These are phyloP conservation scores for Cyclotella cryptica DNA, from an alignment of 108 stramenopile genomes.

Conservation along the genomic window DNA sequence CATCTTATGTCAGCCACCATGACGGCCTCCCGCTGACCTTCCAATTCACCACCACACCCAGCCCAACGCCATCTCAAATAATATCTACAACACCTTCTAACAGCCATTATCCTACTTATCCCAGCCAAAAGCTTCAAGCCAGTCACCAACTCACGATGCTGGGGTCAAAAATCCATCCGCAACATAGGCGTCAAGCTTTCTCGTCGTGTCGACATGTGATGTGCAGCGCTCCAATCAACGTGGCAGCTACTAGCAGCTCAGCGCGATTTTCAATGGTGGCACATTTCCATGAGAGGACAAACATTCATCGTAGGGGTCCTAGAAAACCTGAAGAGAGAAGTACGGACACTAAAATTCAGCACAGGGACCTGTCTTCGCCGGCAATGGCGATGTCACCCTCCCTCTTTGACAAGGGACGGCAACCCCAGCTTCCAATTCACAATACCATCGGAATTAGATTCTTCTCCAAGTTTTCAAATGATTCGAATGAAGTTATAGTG, in stretches of 20 bases:
- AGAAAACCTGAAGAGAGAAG: too few relatives aligned
- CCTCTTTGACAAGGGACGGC: too few relatives aligned
- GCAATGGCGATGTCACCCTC: background rate
- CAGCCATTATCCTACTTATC: background rate
- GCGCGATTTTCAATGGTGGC: too few relatives aligned
- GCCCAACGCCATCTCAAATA: too few relatives aligned
- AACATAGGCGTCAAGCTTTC: background rate
- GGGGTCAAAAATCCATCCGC: background rate
- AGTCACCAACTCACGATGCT: background rate
- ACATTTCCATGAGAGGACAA: too few relatives aligned
- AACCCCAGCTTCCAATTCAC: background rate
- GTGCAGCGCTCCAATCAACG: background rate
- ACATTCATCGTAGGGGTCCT: too few relatives aligned
- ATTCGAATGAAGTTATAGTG: conserved; percentile 25
- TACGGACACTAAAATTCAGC: too few relatives aligned
- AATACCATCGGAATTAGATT: background rate
- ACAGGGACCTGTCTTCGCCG: background rate
- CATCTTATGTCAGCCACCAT: too few relatives aligned
- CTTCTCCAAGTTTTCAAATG: conserved; percentile 23
- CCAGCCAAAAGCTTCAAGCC: background rate
- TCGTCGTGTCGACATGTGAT: background rate
- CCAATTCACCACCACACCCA: too few relatives aligned
- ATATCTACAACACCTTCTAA: too few relatives aligned
- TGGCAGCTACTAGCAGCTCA: too few relatives aligned
- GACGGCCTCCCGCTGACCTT: too few relatives aligned